These are phyloP conservation scores for Polytrichum formosum DNA, from an alignment of 225 moss, liverwort and hornwort genomes.

Conservation along the genomic window DNA sequence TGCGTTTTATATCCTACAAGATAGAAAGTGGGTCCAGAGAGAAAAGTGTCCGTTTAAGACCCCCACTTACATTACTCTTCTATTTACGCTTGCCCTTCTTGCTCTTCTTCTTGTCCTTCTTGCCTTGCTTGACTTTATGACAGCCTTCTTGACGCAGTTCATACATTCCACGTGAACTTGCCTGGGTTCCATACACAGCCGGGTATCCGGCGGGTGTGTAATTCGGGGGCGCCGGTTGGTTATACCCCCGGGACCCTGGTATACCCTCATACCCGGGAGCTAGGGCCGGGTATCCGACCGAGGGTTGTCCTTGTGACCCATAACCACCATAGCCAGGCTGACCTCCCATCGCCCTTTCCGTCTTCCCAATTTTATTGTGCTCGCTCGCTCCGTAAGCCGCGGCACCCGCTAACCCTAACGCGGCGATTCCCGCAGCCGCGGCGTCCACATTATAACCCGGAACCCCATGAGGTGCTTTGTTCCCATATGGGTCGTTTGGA, in stretches of 20 bases:
- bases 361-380: conserved; percentile 5
- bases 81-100: no score
- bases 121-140: no score
- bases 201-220: conserved; percentile 24
- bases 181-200: conserved; percentile 31
- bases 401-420: conserved; percentile 30
- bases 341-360: background rate
- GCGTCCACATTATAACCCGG: conserved; percentile 34
- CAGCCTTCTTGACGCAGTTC: no score
- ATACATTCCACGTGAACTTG: background rate
- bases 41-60: no score
- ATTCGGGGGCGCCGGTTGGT: conserved; percentile 2
- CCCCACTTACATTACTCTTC: no score
- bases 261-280: background rate
- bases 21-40: no score
- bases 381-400: conserved; percentile 1
- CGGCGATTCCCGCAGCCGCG: conserved; percentile 32
- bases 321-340: conserved; percentile 14
- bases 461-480: background rate
- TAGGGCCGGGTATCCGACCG: conserved; percentile 25
- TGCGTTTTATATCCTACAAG: no score
- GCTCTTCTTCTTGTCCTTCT: no score
- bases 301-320: background rate
- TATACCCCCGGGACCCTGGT: background rate
- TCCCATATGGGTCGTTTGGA: conserved; percentile 2